Evolutionary conservation across 2,329 filamentous ascomycete species (phyloP), one percentile per base, ranked within the genome.

Genomic region (Ophiostoma perfectum): DNA sequence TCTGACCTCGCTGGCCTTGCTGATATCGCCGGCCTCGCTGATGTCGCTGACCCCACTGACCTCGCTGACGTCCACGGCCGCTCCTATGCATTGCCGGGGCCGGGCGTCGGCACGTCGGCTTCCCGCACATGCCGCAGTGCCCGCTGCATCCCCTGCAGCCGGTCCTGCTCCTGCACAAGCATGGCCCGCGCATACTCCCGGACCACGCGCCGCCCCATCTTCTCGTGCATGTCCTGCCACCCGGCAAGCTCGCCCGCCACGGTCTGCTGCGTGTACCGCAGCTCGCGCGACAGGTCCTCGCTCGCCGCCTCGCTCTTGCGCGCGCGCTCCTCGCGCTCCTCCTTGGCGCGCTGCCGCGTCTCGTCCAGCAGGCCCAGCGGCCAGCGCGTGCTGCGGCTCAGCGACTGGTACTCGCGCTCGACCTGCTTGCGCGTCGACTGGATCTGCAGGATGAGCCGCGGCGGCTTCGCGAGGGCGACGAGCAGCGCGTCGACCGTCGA

Each of bases 231-330:
- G 55, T 96, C 92, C 75, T 97, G 93, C 92, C 95, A 99, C 16
- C 91, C 93, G 0, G 95, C 95, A 68, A 99, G 78, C 79, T 99
- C 95, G 1, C 88, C 85, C 6, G 96, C 94, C 38, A 98, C 94
- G 14, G 94, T 92, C 77, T 96, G 92, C 79, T 97, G 94, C 64
- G 93, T 97, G 77, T 95, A 97, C 65, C 92, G 82, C 68, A 99
- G 81, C 78, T 99, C 95, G 66, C 87, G 87, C 0, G 90, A 89
- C n/a, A 97, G 78, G 60, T 87, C 85, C 27, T 89, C 86, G 11
- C 91, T 85, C 75, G 97, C 92, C 18, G 83, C 78, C 71, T 89
- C 86, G 36, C 86, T 87, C 71, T 88, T 88, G 14, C 86, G 84
- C 49, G 92, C 91, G 74, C 90, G 92, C 72, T 91, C 89, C 78